Base-by-base conservation (phyloP, 768 basidiomycete species). In the Gymnopilus dilepis region DNA sequence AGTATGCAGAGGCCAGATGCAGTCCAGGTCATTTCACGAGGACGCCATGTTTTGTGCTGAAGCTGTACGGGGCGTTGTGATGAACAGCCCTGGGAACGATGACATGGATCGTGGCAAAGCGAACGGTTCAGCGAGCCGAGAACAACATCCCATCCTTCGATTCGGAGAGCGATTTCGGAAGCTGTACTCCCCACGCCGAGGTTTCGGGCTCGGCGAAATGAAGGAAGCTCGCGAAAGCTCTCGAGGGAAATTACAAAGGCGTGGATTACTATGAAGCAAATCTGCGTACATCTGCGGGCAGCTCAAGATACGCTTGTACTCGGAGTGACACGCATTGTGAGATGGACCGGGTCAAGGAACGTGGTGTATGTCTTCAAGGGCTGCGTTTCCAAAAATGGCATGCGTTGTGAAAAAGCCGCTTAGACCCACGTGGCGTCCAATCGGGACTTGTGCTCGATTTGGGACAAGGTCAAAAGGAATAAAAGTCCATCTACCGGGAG, bases 361-460 rank as follows among this genome's bases (percentile, higher is more conserved):
- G 38, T 22, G 56, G 58, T 47, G 37, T 21, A 15, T 45, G 60
- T 65, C 60, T 59, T 37, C 65, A 65, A 60, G 65, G 56, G 58
- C 58, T 56, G 56, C 40, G 60, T 47, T 37, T 59, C 71, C 70
- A 67, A 59, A 74, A 69, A 69, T 65, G 73, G 72, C 65, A 73
- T 60, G 59, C 65, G 57, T 71, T 69, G 74, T 73, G 66, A 62
- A 58, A n/a, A 63, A 50, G 58, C 63, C 60, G 50, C 53, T 59
- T 60, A 61, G 19, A 50, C 54, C 66, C 72, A 71, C 73, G 72
- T 74, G 74, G 72, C 53, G 61, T 41, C 45, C 60, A 50, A 58
- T 63, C 58, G 65, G 50, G 38, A 54, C 69, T 73, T 73, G 67
- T 71, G 64, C 70, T 69, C 57, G 53, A 72, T 75, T 61, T 54